A percentile compares a stretch with the other conserved stretches of the same genome.
phyloP scores from a whole-genome alignment of 495 filamentous ascomycete species.

The Aspergillus homomorphus region DNA sequence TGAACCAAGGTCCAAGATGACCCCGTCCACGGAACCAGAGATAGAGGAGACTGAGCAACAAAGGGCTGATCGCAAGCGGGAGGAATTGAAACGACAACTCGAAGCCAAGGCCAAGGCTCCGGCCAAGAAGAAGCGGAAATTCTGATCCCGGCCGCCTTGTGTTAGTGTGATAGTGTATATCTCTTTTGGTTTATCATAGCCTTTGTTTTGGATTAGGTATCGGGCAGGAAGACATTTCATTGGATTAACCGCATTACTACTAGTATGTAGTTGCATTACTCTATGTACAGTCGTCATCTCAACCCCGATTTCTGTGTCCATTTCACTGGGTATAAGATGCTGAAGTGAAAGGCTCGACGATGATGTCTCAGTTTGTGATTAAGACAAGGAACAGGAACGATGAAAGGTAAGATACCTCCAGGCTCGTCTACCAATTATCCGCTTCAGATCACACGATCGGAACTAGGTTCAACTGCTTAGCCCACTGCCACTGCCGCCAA shows the following conservation, averaged over 20 bases:
- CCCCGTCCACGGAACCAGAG: conserved; percentile 22
- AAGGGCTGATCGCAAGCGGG: conserved; percentile 59
- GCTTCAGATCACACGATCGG: not conserved
- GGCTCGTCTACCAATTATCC: not conserved
- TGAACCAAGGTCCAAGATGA: conserved; percentile 11
- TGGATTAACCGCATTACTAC: not conserved
- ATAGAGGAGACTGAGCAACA: conserved; percentile 45
- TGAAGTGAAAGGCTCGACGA: not conserved
- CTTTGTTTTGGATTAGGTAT: not conserved
- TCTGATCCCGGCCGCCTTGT: conserved; percentile 30
- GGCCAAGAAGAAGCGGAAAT: conserved; percentile 67
- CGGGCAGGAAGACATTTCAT: not conserved
- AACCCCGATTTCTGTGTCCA: not conserved
- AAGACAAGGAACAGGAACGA: not conserved
- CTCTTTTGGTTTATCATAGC: not conserved
- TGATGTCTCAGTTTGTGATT: not conserved
- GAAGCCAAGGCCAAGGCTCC: conserved; percentile 61
- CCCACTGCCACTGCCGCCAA: conserved; percentile 15
- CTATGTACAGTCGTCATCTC: not conserved
- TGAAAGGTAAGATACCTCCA: not conserved
- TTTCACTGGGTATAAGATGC: no score
- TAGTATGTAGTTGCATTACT: not conserved
- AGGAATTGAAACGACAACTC: conserved; percentile 62
- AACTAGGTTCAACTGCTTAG: conserved; percentile 5
- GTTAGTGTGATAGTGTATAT: conserved; percentile 2